Base-by-base conservation (phyloP, 2,329 filamentous ascomycete genomes). In the Cladosporium sphaerospermum region DNA sequence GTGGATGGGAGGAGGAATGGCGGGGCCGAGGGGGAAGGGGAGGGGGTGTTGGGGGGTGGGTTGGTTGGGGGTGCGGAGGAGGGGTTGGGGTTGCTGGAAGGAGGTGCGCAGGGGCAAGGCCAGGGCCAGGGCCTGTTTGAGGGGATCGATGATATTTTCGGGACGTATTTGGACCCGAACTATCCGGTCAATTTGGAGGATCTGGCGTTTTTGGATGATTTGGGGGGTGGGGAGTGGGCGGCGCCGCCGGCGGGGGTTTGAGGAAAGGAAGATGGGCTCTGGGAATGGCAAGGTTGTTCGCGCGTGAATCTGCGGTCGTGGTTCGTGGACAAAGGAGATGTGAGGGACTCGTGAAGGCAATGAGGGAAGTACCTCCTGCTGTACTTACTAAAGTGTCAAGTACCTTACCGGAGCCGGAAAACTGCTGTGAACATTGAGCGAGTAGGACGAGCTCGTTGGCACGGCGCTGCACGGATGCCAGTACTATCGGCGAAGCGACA, bases 71-170 rank as follows among this genome's bases (percentile, higher is more conserved):
- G 16, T 2, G 32, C 43, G 10, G 31, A 9, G 10, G 23, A 36
- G 36, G 37, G 37, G n/a, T n/a, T 36, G 43, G 42, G 10, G 19
- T 28, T 9, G 51, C 37, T 28, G 3, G 23, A 28, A 4, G 37
- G 34, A 4, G 31, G 34, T 23, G 16, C 51, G 3, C 23, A 41
- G 28, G 28, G 11, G n/a, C 51, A 46, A 8, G 28, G 23, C n/a
- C 45, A 48, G 7, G 44, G 45, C 18, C 52, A 54, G 23, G 45
- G 57, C 28, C 45, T 67, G 9, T 68, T 68, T 37, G 62, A 66
- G 50, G 65, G 65, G 42, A 66, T 68, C 57, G 65, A 67, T 54
- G 64, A 67, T 41, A 56, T 68, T 2, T 68, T 68, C 45, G 61
- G 59, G 3, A 66, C 63, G 2, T 68, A 66, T 37, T 55, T 68